Evolutionary conservation across 805 yeast species (phyloP), one percentile per base, ranked within the genome.

Genomic region (Cyberlindnera suaveolens): DNA sequence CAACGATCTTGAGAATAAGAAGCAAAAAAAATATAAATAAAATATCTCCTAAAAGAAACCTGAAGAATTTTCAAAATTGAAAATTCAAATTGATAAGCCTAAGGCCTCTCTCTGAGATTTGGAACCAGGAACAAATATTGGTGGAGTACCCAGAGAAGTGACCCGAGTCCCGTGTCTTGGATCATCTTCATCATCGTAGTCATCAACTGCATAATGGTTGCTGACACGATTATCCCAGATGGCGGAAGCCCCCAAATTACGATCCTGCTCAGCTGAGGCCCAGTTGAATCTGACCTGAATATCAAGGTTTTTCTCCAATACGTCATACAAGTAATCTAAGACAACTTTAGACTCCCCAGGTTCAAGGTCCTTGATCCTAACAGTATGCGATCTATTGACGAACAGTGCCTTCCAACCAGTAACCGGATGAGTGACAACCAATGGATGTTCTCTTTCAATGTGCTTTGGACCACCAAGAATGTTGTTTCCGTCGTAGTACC

Each of bases 191-290:
- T 36, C 59, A 49, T 68, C 72, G 47, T 71, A 70, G 50, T 73
- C 78, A 61, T 67, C 61, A 20, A 72, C 67, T 14, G 78, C 77
- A 16, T 16, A 16, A 59, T 78, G 84, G 48, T 68, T 70, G 37
- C 76, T 66, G 42, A 74, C 56, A 56, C 82, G 64, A 66, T 78
- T 78, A 52, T 78, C 82, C 84, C 84, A 78, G 32, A 77, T 53
- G 14, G 79, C 82, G 32, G 77, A 64, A 30, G 78, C 70, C 29
- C 77, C 77, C 20, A 58, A 58, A 9, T 16, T 27, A 64, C 42
- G 40, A 64, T 43, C 27, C 27, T 23, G 27, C 4, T 23, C 64
- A 14, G 71, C 56, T 38, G 69, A 64, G 45, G 64, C 60, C 81
- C 81, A 75, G 48, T 66, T 69, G 64, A 71, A 70, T 50, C 81